A percentile compares a stretch with the other conserved stretches of the same genome.
Evolutionary conservation across 257 asterid genomes (phyloP).

Genomic region (Lantana camara): DNA sequence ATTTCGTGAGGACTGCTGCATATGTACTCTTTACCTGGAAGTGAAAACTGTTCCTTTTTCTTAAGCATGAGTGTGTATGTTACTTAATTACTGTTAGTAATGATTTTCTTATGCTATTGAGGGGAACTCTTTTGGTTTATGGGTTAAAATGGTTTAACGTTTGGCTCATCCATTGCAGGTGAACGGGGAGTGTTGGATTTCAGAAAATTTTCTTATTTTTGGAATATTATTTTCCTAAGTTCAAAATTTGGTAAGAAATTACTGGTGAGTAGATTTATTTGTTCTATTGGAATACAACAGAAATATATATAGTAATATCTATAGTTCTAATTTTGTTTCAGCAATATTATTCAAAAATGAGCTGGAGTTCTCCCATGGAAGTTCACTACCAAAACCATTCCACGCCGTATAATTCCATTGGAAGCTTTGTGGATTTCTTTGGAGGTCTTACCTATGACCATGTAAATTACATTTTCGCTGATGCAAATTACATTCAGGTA

Average conservation of each 20-base stretch:
- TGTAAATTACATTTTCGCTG: conserved; percentile 77
- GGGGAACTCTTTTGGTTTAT: neutral
- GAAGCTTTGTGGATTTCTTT: conserved; percentile 89
- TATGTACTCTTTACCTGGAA: neutral
- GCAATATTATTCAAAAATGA: conserved; percentile 35
- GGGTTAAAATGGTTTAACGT: neutral
- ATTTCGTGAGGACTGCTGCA: conserved; percentile 7
- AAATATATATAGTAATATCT: conserved; percentile 8
- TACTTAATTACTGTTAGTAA: neutral
- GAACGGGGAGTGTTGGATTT: conserved; percentile 25
- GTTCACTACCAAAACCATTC: conserved; percentile 60
- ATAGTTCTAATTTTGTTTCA: conserved; percentile 20
- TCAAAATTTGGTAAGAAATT: conserved; percentile 13
- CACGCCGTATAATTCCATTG: conserved; percentile 80
- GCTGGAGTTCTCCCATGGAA: conserved; percentile 76
- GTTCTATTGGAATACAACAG: conserved; percentile 14
- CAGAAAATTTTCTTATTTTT: conserved; percentile 3
- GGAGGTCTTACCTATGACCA: conserved; percentile 92
- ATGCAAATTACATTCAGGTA: conserved; percentile 74
- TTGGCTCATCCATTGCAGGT: conserved; percentile 31
- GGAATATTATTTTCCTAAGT: neutral
- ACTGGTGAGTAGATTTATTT: conserved; percentile 22
- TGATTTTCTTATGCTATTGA: neutral
- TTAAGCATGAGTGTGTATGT: neutral
- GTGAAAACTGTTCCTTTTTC: neutral